Evolutionary conservation across 805 yeast genomes (phyloP).

Genomic region (Spencermartinsiella europaea): DNA sequence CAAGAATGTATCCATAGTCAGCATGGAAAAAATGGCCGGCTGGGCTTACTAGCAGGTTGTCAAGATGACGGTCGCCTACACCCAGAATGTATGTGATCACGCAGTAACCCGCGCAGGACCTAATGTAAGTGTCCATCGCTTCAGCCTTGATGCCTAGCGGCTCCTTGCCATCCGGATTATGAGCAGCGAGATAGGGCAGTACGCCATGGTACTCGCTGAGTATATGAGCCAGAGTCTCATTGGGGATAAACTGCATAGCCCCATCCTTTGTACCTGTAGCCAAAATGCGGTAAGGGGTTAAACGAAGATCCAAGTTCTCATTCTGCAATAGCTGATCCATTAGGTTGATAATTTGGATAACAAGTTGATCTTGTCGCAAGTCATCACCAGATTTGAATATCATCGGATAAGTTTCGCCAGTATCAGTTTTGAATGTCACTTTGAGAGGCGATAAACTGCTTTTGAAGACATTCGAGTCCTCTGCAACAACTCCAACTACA

Average conservation of each 20-base stretch:
- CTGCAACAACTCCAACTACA: conserved; percentile 72
- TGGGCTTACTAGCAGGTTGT: conserved; percentile 73
- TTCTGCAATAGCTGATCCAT: conserved; percentile 86
- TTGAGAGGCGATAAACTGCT: conserved; percentile 87
- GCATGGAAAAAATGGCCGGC: conserved; percentile 95
- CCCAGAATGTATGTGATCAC: conserved; percentile 92
- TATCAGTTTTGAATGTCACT: conserved; percentile 60
- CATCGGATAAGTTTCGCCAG: conserved; percentile 56
- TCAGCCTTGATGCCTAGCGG: conserved; percentile 45
- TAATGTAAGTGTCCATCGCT: conserved; percentile 89
- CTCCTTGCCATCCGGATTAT: conserved; percentile 48
- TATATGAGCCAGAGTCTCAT: conserved; percentile 79
- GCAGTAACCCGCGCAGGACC: conserved; percentile 97
- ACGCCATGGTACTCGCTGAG: conserved; percentile 65
- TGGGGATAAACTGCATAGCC: conserved; percentile 89
- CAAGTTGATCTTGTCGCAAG: conserved; percentile 91
- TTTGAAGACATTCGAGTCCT: conserved; percentile 81
- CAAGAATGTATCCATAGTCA: conserved; percentile 93
- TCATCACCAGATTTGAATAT: conserved; percentile 97
- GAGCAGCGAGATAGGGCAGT: conserved; percentile 59
- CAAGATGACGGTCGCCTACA: conserved; percentile 96
- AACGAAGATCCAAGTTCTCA: conserved; percentile 82
- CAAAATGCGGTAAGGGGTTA: conserved; percentile 83
- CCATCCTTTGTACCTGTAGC: conserved; percentile 93
- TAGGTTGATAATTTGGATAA: conserved; percentile 84